Base-by-base conservation (phyloP, 768 basidiomycete genomes). In the Tulasnella sp. region DNA sequence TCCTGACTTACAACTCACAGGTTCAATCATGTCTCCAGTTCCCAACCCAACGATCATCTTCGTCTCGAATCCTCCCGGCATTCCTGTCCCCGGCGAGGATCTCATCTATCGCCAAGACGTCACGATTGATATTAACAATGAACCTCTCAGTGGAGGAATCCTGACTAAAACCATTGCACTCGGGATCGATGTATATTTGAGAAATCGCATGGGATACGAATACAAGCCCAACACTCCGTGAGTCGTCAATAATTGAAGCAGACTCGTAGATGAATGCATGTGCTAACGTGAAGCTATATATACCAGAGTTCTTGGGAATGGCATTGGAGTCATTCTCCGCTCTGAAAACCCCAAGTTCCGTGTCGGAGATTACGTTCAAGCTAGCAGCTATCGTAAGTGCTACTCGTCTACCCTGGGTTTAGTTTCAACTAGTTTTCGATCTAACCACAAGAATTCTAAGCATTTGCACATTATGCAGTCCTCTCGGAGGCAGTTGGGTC, bases 381-480 rank as follows among this genome's bases (percentile, higher is more conserved):
- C 40, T 34, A 34, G n/a, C 41, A 44, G 48, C 44, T 74, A 40
- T 18, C 40, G 50, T 60, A 20, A 69, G 34, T 34, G 34, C 11
- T 34, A 2, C n/a, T 9, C n/a, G 20, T 44, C 28, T 11, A 37
- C 46, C 41, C 28, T 37, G 22, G 22, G 3, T 22, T 12, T 20
- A 20, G 28, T 28, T 22, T 5, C 18, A 42, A 44, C 4, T 37
- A 14, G 6, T 37, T 73, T 9, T 1, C 20, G 18, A n/a, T 37
- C 72, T 34, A 24, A 73, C 31, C 6, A 37, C 6, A 73, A 20
- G 20, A 20, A 2, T 28, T 44, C 34, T 44, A 9, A 88, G 88
- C 84, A 6, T 88, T 88, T 84, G 84, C 86, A 64, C 85, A 90
- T 82, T 91, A 90, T 81, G 83, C 79, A 74, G 80, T 90, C 14